Percentiles rank a stretch among this genome's conserved stretches.
Evolutionary conservation across 1,284 basidiomycete genomes (phyloP).

Genomic region (Xanthoconium separans): DNA sequence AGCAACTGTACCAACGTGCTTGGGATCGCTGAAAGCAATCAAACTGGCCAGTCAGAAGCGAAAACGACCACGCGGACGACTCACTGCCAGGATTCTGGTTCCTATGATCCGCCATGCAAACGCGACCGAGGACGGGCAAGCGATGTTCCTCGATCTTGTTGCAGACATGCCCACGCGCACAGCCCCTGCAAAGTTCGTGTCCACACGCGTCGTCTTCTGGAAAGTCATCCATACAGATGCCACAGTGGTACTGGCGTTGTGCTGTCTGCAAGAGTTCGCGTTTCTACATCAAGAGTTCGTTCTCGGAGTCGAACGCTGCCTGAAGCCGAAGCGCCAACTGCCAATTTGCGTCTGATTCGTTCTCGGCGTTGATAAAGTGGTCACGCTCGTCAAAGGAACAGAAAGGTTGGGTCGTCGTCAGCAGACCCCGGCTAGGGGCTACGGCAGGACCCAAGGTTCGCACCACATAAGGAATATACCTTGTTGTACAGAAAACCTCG

Average conservation of each 20-base stretch:
- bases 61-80: too few species aligned
- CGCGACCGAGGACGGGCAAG: slow-evolving; percentile 61
- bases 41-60: neutral
- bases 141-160: slow-evolving; percentile 50
- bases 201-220: slow-evolving; percentile 48
- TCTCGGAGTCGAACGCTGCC: slow-evolving; percentile 46
- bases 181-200: slow-evolving; percentile 57
- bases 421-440: neutral
- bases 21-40: slow-evolving; percentile 39
- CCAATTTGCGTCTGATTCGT: slow-evolving; percentile 16
- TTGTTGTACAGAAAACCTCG: too few species aligned
- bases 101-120: slow-evolving; percentile 41
- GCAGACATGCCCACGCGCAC: slow-evolving; percentile 45
- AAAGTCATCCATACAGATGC: slow-evolving; percentile 54
- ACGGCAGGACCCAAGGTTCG: too few species aligned
- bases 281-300: slow-evolving; percentile 39
- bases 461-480: too few species aligned
- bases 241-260: slow-evolving; percentile 47
- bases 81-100: slow-evolving; percentile 41
- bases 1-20: slow-evolving; percentile 43
- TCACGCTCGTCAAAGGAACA: neutral
- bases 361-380: neutral
- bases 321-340: slow-evolving; percentile 40
- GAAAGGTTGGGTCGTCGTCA: neutral
- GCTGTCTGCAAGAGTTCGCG: slow-evolving; percentile 28